A percentile compares a stretch with the other conserved stretches of the same genome.
phyloP scores from a whole-genome alignment of 176 grass and related monocot genomes.

The Phoenix roebelenii region DNA sequence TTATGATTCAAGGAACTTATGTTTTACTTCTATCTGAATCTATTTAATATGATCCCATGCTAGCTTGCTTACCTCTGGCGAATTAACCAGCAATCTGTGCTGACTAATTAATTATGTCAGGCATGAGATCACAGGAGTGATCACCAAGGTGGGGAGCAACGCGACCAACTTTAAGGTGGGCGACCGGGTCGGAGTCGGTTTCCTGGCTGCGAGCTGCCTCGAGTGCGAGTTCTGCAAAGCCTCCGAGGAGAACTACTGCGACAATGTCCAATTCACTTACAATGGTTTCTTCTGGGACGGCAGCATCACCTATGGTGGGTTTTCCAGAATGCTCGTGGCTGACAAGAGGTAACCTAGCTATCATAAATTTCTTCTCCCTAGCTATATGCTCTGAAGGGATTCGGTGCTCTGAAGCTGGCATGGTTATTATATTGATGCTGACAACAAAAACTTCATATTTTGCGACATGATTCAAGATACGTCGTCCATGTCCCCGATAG shows the following conservation, averaged over 20 bases:
- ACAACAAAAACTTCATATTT: too few species aligned
- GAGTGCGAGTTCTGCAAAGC: slow-evolving; percentile 54
- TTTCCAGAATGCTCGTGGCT: slow-evolving; percentile 58
- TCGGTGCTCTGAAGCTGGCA: too few species aligned
- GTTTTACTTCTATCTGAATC: too few species aligned
- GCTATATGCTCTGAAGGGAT: too few species aligned
- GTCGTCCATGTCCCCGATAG: slow-evolving; percentile 43
- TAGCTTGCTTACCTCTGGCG: too few species aligned
- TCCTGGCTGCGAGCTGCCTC: slow-evolving; percentile 54
- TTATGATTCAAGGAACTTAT: too few species aligned
- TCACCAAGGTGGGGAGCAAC: slow-evolving; percentile 43
- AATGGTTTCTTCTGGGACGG: slow-evolving; percentile 84
- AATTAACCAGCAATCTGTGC: too few species aligned
- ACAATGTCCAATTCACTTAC: slow-evolving; percentile 64
- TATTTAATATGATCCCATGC: too few species aligned
- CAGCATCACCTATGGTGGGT: slow-evolving; percentile 80
- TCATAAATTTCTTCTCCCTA: neutral
- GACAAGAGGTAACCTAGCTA: slow-evolving; percentile 27
- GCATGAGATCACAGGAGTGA: slow-evolving; percentile 76
- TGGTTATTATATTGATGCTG: too few species aligned
- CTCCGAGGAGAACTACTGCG: slow-evolving; percentile 88
- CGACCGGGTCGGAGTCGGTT: slow-evolving; percentile 75
- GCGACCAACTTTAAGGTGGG: slow-evolving; percentile 37
- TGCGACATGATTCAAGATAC: slow-evolving; percentile 14
- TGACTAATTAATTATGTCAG: slow-evolving; percentile 1